Evolutionary conservation across 2,329 filamentous ascomycete genomes (phyloP).

Genomic region (Monilinia vaccinii-corymbosi): DNA sequence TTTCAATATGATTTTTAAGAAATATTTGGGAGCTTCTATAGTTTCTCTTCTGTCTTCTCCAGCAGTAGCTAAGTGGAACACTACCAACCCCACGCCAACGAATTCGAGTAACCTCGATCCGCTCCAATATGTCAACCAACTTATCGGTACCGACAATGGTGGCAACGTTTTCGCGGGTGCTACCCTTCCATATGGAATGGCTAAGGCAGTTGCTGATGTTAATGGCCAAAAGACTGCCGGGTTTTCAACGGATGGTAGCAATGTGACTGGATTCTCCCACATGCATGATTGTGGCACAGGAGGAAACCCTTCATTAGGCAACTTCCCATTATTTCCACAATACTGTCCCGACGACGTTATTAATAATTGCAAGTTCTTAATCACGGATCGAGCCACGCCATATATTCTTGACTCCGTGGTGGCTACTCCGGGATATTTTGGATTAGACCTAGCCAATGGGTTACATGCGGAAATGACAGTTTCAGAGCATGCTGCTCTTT

Average conservation of each 20-base stretch:
- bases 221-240: constrained; percentile 37
- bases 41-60: neutral
- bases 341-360: constrained; percentile 39
- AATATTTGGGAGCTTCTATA: neutral
- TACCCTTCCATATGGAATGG: constrained; percentile 45
- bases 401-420: constrained; percentile 38
- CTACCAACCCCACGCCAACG: neutral
- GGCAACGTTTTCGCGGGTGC: constrained; percentile 46
- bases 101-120: constrained; percentile 7
- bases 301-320: constrained; percentile 37
- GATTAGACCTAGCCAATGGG: constrained; percentile 46
- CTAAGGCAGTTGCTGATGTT: constrained; percentile 47
- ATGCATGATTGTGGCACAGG: constrained; percentile 39
- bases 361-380: constrained; percentile 46
- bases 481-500: constrained; percentile 53
- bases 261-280: constrained; percentile 42
- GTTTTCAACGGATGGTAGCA: constrained; percentile 38
- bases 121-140: constrained; percentile 36
- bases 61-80: constrained; percentile 1
- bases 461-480: constrained; percentile 58
- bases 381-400: constrained; percentile 37
- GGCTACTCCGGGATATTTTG: constrained; percentile 56
- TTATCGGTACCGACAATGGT: constrained; percentile 45
- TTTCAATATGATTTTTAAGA: neutral
- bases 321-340: constrained; percentile 39